Evolutionary conservation across 2,329 filamentous ascomycete genomes (phyloP).

Genomic region (Nigrospora sphaerica): DNA sequence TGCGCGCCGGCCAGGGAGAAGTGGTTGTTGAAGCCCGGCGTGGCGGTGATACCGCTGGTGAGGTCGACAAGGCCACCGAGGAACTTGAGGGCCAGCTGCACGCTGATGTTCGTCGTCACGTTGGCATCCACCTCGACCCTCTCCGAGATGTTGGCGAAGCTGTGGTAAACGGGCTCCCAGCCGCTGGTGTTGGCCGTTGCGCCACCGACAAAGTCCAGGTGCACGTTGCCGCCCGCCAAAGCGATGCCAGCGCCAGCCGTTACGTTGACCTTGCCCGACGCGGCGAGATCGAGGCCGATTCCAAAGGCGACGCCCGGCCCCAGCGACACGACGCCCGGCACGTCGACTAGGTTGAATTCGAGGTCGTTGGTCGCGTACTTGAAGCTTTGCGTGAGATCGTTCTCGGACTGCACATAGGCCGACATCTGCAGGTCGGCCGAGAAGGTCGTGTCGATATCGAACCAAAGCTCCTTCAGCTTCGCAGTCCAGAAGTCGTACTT

Average conservation of each 20-base stretch:
- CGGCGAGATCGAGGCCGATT: conserved; percentile 27
- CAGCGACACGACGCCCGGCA: conserved; percentile 32
- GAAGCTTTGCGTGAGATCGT: conserved; percentile 21
- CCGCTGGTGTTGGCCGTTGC: conserved; percentile 20
- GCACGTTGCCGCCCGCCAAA: conserved; percentile 27
- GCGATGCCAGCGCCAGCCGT: conserved; percentile 21
- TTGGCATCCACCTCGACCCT: conserved; percentile 23
- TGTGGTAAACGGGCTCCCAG: conserved; percentile 27
- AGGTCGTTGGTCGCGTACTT: conserved; percentile 28
- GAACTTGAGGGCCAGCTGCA: conserved; percentile 29
- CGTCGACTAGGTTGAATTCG: conserved; percentile 26
- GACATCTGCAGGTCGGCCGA: conserved; percentile 27
- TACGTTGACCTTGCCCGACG: conserved; percentile 23
- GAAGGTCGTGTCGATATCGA: conserved; percentile 33
- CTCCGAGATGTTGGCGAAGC: conserved; percentile 24
- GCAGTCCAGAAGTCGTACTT: conserved; percentile 28
- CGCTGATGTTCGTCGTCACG: conserved; percentile 24
- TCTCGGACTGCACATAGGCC: conserved; percentile 22
- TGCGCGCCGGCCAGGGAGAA: conserved; percentile 21
- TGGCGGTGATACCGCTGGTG: conserved; percentile 28
- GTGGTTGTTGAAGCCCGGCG: conserved; percentile 27
- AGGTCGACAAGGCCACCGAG: conserved; percentile 27
- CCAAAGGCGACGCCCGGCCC: conserved; percentile 28
- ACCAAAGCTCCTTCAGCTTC: conserved; percentile 27
- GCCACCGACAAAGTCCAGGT: conserved; percentile 28